Base-by-base conservation (phyloP, 2,329 filamentous ascomycete species). In the Alternaria atra region DNA sequence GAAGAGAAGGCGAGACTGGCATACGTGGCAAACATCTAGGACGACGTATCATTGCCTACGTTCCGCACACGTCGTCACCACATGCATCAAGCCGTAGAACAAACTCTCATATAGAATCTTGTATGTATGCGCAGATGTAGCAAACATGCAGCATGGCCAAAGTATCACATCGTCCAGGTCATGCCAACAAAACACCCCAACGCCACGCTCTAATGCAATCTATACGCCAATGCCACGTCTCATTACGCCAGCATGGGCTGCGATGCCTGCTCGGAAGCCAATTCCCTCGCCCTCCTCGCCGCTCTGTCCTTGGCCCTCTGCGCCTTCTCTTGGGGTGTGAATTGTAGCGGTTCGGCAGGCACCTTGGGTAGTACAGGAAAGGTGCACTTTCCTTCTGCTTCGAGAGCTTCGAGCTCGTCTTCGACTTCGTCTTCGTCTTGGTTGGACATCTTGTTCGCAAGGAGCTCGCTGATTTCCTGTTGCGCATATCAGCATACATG, bases 351-450 rank as follows among this genome's bases (percentile, higher is more conserved):
- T 20, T 70, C 64, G 12, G 58, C 59, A 5, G 82, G 81, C 34
- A 79, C 77, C 58, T 80, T 73, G n/a, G 81, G 81, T 35, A 84
- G 66, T 52, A 69, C 52, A 17, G 50, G 35, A 15, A 48, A 67
- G 23, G 73, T 70, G 34, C 79, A 80, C 40, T 77, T 78, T 54
- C 88, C 77, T 73, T 94, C 89, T 40, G 83, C 84, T 78, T 94
- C 91, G 66, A 99, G 84, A 1, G 89, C 90, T 56, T 91, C 92
- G 53, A 99, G 84, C 81, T 99, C 95, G 74, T 97, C 94, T 77
- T 99, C 95, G 34, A 99, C 95, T 74, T 97, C 95, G 74, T 98
- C 94, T 79, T 99, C 95, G 79, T 99, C 95, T 73, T 96, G 91
- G 74, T 93, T 95, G 13, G 93, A 92, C 83, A 99, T 94, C 70